A percentile compares a stretch with the other conserved stretches of the same genome.
phyloP scores from a whole-genome alignment of 2,329 filamentous ascomycete genomes.

The Penicillium janthinellum region DNA sequence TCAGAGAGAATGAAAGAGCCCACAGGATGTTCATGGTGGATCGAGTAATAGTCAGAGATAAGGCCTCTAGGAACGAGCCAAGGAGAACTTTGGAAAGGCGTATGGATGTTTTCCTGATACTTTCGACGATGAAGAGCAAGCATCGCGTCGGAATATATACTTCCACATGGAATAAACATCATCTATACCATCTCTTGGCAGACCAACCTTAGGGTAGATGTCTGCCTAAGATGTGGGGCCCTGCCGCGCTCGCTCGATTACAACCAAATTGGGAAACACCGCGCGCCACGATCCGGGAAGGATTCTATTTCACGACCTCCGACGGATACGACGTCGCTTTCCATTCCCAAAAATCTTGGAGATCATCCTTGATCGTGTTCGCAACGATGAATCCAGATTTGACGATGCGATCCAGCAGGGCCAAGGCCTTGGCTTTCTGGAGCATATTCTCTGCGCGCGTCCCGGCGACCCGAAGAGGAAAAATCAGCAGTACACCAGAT shows the following conservation, averaged over 20 bases:
- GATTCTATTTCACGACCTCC: not conserved
- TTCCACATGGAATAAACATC: not conserved
- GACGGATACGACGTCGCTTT: not conserved
- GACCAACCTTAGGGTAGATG: not conserved
- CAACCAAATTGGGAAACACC: not conserved
- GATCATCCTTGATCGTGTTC: not conserved
- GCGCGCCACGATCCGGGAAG: not conserved
- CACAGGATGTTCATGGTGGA: not conserved
- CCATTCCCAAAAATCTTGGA: not conserved
- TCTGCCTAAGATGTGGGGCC: not conserved
- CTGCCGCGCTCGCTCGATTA: not conserved
- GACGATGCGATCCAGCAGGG: not conserved
- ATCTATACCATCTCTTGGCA: not conserved
- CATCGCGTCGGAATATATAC: not conserved
- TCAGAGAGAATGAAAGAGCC: not conserved
- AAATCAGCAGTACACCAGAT: not conserved
- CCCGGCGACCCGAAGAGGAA: not conserved
- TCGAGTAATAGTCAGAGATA: not conserved
- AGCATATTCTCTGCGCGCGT: not conserved
- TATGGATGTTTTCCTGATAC: not conserved
- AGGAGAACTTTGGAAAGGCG: too few species aligned
- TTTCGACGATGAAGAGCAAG: not conserved
- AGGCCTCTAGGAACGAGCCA: not conserved
- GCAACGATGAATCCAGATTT: not conserved
- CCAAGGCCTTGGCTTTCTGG: not conserved